These are phyloP conservation scores for Helminthosporium solani DNA, from an alignment of 2,329 filamentous ascomycete genomes.

Conservation along the genomic window DNA sequence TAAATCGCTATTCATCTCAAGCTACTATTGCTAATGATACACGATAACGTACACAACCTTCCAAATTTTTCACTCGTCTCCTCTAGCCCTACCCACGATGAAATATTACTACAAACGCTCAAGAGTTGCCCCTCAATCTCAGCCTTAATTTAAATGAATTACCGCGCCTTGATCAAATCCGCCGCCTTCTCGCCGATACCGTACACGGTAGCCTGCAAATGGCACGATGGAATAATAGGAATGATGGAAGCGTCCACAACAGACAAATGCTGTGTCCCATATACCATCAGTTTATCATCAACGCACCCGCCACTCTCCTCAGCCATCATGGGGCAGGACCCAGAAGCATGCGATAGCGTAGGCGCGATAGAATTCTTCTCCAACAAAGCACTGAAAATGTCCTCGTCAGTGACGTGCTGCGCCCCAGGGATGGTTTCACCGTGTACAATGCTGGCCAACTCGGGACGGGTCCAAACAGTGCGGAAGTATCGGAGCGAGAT, in stretches of 20 bases:
- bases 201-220: conserved; percentile 38
- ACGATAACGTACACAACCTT: too few relatives aligned
- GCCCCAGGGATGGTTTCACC: conserved; percentile 28
- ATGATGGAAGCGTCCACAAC: conserved; percentile 37
- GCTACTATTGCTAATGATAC: too few relatives aligned
- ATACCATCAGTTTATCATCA: conserved; percentile 26
- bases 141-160: too few relatives aligned
- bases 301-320: conserved; percentile 34
- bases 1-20: too few relatives aligned
- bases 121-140: too few relatives aligned
- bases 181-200: conserved; percentile 38
- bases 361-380: conserved; percentile 13
- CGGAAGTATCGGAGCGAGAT: conserved; percentile 41
- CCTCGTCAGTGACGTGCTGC: conserved; percentile 28
- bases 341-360: conserved; percentile 4
- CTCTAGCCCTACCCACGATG: too few relatives aligned
- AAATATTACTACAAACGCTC: too few relatives aligned
- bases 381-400: conserved; percentile 23
- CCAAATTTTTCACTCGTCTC: too few relatives aligned
- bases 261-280: conserved; percentile 29
- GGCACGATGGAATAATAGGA: conserved; percentile 33
- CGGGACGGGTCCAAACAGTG: conserved; percentile 29
- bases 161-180: conserved; percentile 27
- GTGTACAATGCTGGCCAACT: conserved; percentile 20
- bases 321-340: conserved; percentile 38